Conservation (phyloP, 2,329 filamentous ascomycete genomes). For the Scedosporium boydii region DNA sequence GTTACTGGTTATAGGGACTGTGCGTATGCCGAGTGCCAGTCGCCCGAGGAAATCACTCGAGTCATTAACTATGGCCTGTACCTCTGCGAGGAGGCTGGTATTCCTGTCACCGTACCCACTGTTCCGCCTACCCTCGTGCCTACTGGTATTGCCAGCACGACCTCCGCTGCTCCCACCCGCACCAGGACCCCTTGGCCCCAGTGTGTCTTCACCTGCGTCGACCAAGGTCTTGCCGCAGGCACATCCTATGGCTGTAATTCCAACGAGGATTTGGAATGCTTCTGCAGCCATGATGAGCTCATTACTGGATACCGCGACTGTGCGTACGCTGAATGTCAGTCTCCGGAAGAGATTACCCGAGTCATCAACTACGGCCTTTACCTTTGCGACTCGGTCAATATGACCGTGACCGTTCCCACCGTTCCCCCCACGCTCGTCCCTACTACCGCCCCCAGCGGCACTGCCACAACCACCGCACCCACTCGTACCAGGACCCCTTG, state of each 20-base stretch:
- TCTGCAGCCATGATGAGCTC: conserved; percentile 6
- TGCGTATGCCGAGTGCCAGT: neutral
- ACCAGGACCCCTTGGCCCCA: conserved; percentile 2
- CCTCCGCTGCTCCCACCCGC: conserved; percentile 1
- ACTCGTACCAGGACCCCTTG: conserved; percentile 1
- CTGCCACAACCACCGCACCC: neutral
- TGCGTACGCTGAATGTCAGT: neutral
- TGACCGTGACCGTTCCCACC: neutral
- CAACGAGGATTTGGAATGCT: neutral
- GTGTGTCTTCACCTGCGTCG: neutral
- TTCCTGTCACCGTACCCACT: neutral
- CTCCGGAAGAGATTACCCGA: neutral
- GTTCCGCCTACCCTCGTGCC: neutral
- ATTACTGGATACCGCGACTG: conserved; percentile 1
- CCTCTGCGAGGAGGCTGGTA: neutral
- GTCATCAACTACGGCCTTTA: neutral
- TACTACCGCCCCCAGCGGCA: too few species aligned
- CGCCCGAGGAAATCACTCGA: neutral
- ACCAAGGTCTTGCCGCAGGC: neutral
- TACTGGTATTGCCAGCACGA: neutral
- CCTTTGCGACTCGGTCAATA: conserved; percentile 1
- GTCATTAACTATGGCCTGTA: neutral
- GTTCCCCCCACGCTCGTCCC: neutral
- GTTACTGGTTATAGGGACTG: neutral
- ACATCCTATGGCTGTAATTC: neutral